phyloP scores from a whole-genome alignment of 73 alveolate species.

The Durusdinium trenchii region DNA sequence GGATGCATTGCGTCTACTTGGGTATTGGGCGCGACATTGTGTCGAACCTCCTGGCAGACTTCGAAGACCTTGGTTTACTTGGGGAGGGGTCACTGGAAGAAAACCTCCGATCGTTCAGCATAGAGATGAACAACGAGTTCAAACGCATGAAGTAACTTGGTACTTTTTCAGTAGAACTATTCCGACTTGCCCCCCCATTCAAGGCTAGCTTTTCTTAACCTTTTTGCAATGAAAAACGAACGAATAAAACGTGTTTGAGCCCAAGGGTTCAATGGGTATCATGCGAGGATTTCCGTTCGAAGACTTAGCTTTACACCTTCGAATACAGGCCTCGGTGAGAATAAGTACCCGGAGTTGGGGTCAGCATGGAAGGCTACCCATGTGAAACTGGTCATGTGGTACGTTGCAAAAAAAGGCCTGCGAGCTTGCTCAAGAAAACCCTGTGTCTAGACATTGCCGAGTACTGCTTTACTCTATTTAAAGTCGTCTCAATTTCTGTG shows the following conservation, averaged over 20 bases:
- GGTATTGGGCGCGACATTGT: background rate
- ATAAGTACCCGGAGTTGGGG: constrained; percentile 13
- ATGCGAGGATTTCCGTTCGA: background rate
- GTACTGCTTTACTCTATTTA: background rate
- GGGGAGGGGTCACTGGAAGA: background rate
- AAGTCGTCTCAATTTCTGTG: background rate
- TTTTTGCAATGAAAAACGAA: no score
- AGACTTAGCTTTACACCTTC: background rate
- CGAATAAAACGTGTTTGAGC: no score
- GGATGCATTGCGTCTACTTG: background rate
- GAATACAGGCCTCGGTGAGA: constrained; percentile 25
- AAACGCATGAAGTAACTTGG: background rate
- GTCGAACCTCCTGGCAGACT: background rate
- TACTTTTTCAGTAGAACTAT: background rate
- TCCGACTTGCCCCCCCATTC: background rate
- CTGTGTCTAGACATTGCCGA: background rate
- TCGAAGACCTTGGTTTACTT: background rate
- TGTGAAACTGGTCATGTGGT: constrained; percentile 49
- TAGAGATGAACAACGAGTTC: background rate
- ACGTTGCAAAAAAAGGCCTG: background rate
- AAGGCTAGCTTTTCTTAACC: background rate
- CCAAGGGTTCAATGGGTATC: no score
- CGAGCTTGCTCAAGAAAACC: background rate
- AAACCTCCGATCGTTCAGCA: background rate
- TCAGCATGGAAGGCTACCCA: constrained; percentile 24